Conservation (phyloP, 1,284 basidiomycete genomes). For the Sporisorium iseilematis-ciliati region DNA sequence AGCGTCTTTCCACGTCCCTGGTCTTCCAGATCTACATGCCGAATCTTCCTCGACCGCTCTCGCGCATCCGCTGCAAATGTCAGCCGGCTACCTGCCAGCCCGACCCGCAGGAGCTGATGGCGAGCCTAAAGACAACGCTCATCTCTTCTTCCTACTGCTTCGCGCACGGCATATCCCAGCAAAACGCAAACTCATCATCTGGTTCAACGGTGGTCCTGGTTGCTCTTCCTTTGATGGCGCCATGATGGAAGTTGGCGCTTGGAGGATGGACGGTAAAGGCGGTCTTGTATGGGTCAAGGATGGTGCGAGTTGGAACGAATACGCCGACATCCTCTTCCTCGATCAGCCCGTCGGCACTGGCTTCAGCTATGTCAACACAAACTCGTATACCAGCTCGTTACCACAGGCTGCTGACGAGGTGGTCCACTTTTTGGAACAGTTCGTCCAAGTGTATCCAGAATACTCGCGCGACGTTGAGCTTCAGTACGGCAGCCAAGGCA, state of each 20-base stretch:
- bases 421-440: slow-evolving; percentile 85
- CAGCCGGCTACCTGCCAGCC: slow-evolving; percentile 64
- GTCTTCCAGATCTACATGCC: slow-evolving; percentile 46
- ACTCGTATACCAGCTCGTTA: slow-evolving; percentile 80
- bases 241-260: slow-evolving; percentile 98
- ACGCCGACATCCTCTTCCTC: slow-evolving; percentile 95
- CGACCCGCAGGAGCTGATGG: slow-evolving; percentile 23
- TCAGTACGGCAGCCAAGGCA: slow-evolving; percentile 66
- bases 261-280: slow-evolving; percentile 79
- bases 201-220: slow-evolving; percentile 97
- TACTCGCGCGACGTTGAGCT: slow-evolving; percentile 72
- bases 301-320: slow-evolving; percentile 98
- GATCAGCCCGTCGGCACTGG: slow-evolving; percentile 98
- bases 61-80: slow-evolving; percentile 51
- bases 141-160: slow-evolving; percentile 89
- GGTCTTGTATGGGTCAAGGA: slow-evolving; percentile 77
- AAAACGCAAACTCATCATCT: slow-evolving; percentile 88
- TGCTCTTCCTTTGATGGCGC: slow-evolving; percentile 97
- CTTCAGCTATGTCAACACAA: slow-evolving; percentile 87
- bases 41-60: slow-evolving; percentile 34
- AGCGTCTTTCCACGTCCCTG: slow-evolving; percentile 50
- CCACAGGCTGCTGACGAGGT: slow-evolving; percentile 83
- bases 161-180: slow-evolving; percentile 88
- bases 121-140: slow-evolving; percentile 73
- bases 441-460: slow-evolving; percentile 92